phyloP scores from a whole-genome alignment of 257 asterid genomes.

The Nicotiana tomentosiformis region DNA sequence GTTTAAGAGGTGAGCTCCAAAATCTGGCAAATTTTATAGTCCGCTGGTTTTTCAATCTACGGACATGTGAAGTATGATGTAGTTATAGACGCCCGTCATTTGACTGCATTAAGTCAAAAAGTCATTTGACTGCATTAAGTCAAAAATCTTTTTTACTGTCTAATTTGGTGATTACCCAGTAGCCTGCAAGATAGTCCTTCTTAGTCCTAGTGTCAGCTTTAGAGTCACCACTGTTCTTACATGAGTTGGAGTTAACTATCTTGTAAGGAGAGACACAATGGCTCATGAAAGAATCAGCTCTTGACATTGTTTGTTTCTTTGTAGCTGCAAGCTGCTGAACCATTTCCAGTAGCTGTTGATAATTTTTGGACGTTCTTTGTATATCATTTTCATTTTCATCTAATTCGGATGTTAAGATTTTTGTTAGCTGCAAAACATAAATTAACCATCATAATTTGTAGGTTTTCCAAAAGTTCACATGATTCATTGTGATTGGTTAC shows the following conservation, averaged over 20 bases:
- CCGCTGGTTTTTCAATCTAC: neutral
- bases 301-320: neutral
- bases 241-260: neutral
- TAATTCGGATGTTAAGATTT: neutral
- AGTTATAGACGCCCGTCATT: neutral
- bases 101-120: neutral
- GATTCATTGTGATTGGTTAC: neutral
- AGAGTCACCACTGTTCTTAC: neutral
- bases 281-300: neutral
- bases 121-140: neutral
- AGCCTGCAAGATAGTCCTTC: neutral
- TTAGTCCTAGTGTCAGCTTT: neutral
- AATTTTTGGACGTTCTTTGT: too few species aligned
- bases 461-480: neutral
- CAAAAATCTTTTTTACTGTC: neutral
- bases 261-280: neutral
- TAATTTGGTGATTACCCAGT: neutral
- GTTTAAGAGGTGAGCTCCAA: neutral
- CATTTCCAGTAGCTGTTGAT: neutral
- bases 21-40: neutral
- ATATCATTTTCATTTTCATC: too few species aligned
- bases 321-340: neutral
- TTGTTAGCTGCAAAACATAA: neutral
- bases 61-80: neutral
- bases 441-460: slow-evolving; percentile 1